Evolutionary conservation across 352 stramenopile genomes (phyloP).

Genomic region (Nothophytophthora sp.): DNA sequence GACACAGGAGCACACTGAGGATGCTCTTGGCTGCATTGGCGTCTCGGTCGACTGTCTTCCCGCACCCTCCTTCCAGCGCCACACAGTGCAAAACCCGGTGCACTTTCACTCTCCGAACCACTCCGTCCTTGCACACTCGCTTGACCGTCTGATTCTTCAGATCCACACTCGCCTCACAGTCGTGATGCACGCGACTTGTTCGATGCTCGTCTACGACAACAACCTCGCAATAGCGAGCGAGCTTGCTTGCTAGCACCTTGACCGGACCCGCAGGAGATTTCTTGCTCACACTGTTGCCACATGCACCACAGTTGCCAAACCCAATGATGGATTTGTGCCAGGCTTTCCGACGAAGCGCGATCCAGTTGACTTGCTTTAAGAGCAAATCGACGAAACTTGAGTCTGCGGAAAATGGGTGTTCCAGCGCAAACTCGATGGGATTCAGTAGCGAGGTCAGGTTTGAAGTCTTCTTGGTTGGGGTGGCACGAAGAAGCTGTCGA

Average conservation of each 20-base stretch:
- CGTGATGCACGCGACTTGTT: slow-evolving; percentile 5
- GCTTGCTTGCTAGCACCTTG: slow-evolving; percentile 1
- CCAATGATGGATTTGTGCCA: slow-evolving; percentile 2
- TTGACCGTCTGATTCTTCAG: slow-evolving; percentile 1
- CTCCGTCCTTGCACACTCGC: neutral
- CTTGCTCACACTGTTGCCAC: neutral
- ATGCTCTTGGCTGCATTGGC: slow-evolving; percentile 2
- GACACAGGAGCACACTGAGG: neutral
- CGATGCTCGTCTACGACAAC: slow-evolving; percentile 4
- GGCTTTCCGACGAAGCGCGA: too few species aligned
- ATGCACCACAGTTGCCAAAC: slow-evolving; percentile 1
- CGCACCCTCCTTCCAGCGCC: slow-evolving; percentile 2
- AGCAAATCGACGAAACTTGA: too few species aligned
- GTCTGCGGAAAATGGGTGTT: too few species aligned
- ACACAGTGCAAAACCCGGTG: slow-evolving; percentile 12
- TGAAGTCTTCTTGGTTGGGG: slow-evolving; percentile 4
- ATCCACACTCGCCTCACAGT: neutral
- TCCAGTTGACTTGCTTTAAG: too few species aligned
- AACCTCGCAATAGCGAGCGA: slow-evolving; percentile 3
- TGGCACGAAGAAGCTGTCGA: neutral
- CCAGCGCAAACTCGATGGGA: too few species aligned
- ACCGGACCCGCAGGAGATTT: neutral
- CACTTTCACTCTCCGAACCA: neutral
- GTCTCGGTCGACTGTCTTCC: neutral
- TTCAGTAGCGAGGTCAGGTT: too few species aligned